Base-by-base conservation (phyloP, 495 filamentous ascomycete species). In the Penicillium diatomitis region DNA sequence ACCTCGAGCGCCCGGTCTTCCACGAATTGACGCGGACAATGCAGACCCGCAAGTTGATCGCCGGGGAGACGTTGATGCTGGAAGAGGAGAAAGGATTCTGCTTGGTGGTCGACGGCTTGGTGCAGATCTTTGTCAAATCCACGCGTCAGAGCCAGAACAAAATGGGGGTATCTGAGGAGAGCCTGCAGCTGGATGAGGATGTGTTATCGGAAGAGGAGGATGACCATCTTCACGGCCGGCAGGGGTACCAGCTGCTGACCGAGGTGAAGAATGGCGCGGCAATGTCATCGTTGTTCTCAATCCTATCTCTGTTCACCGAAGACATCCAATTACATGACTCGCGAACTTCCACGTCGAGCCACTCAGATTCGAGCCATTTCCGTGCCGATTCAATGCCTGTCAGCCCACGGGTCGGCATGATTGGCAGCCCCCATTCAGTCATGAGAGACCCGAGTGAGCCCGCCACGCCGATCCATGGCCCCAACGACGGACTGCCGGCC, bases 11-110 rank as follows among this genome's bases (percentile, higher is more conserved):
- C 12, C 88, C 91, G 2, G 92, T 98, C 9, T 98, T 97, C 62
- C 92, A 98, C 62, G 92, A 98, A 64, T 77, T 98, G 56, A 97
- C 92, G 2, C 79, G 92, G 51, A 95, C 89, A 32, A 97, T 98
- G 92, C 92, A 97, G 70, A 97, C 92, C 4, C 75, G 88, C 57
- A 97, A 95, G 70, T 70, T 98, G 38, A 90, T 97, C 49, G 92
- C 92, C 11, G 92, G 92, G 31, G 92, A 98, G 65, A 97, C 91
- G 2, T 65, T 97, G 49, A 80, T 96, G 61, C 74, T 98, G 37
- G 92, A 97, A 61, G 92, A 97, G 62, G 92, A 98, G 58, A 95
- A 98, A 56, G 92, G 92, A 0, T 98, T 98, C 60, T 98, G 94
- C 58, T 74, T 98, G 50, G 92, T 98, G 8, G 92, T 98, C 5